A percentile compares a stretch with the other conserved stretches of the same genome.
Conservation (phyloP, 768 basidiomycete species). For the Panus rudis region DNA sequence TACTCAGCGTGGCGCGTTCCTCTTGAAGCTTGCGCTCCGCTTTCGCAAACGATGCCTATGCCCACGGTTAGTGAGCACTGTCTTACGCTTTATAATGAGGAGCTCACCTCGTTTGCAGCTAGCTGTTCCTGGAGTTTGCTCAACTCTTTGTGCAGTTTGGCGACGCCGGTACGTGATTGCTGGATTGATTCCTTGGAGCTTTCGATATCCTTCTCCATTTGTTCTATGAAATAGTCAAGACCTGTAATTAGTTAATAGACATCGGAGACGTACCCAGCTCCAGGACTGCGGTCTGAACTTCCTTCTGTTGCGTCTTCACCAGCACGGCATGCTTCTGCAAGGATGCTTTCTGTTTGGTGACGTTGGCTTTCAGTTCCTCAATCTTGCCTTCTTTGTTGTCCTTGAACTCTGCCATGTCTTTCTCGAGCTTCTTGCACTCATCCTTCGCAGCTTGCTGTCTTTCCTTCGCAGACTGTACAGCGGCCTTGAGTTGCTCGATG, state of each 20-base stretch:
- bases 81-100: constrained; percentile 3
- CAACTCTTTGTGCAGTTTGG: constrained; percentile 56
- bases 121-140: constrained; percentile 48
- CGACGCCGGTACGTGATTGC: constrained; percentile 40
- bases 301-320: constrained; percentile 86
- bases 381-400: constrained; percentile 98
- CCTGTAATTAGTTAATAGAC: background rate
- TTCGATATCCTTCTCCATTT: constrained; percentile 70
- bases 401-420: constrained; percentile 98
- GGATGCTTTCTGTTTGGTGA: constrained; percentile 72
- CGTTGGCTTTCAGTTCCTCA: constrained; percentile 84
- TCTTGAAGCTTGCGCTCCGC: constrained; percentile 71
- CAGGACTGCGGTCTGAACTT: constrained; percentile 77
- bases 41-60: constrained; percentile 48
- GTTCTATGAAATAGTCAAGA: constrained; percentile 41
- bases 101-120: constrained; percentile 35
- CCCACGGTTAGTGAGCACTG: background rate
- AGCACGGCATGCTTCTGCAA: constrained; percentile 74
- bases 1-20: constrained; percentile 80
- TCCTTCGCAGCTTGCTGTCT: constrained; percentile 72
- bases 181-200: constrained; percentile 36
- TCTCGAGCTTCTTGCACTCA: constrained; percentile 83
- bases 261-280: constrained; percentile 64
- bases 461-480: constrained; percentile 58
- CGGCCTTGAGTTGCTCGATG: constrained; percentile 50